Evolutionary conservation across 1,139 yeast species (phyloP), one percentile per base, ranked within the genome.

Genomic region (Scheffersomyces quercinus): DNA sequence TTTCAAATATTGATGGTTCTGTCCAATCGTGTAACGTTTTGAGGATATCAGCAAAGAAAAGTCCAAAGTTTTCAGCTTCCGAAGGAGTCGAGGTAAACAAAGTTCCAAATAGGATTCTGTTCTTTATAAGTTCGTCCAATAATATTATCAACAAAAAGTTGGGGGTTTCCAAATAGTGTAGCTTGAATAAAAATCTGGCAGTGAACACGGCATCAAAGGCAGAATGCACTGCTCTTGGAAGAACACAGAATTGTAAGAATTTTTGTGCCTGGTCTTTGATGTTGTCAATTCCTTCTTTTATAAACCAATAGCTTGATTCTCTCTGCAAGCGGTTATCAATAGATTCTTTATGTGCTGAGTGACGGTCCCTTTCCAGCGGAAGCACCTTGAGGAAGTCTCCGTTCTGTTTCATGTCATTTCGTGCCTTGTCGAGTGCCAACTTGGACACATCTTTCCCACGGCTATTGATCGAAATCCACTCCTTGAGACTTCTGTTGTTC

Each of bases 1-100:
- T 42, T 4, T 49, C 43, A 41, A 60, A 65, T 1, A 28, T 42
- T 4, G 55, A 57, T 24, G 58, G 59, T 20, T 65, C 55, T 1
- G 67, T 65, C 82, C 85, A 77, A 11, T 56, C 51, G 36, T 70
- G 67, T 38, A 85, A 68, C 13, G 64, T 67, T 6, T 62, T 68
- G 35, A 90, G 65, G 1, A 87, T 51, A 36, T 80, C 82, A 11
- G 82, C 74, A 54, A 82, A 78, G 54, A 91, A 90, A 20, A 88
- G 64, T 2, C 97, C 97, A 36, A 89, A 61, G 59, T 88, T 87
- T 56, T 90, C 96, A 0, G 96, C 83, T 59, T 91, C 97, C 6
- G 75, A 64, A 1, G 89, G 78, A 0, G 97, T 87, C 41, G 83
- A 78, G 1, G 95, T 82, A 54, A 81, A 84, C 14, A 90, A 59